These are phyloP conservation scores for Ceriops zippeliana DNA, from an alignment of 345 rosid genomes.

Conservation along the genomic window DNA sequence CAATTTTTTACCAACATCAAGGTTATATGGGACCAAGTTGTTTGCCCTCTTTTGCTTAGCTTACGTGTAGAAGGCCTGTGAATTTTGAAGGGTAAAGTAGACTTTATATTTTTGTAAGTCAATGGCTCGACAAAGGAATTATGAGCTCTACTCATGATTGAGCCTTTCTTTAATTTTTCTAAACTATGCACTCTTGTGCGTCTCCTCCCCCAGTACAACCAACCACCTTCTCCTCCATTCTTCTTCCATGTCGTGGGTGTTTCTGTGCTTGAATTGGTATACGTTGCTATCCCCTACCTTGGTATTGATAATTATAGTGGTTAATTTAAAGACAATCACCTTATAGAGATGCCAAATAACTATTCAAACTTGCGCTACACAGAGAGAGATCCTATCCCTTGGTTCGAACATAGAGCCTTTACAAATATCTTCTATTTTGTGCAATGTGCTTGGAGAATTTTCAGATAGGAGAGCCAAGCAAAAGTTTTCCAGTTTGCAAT, in stretches of 20 bases:
- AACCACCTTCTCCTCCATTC: neutral
- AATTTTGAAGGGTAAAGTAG: neutral
- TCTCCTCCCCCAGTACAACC: neutral
- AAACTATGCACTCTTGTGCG: slow-evolving; percentile 4
- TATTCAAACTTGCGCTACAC: slow-evolving; percentile 16
- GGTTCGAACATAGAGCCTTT: slow-evolving; percentile 14
- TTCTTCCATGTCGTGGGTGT: slow-evolving; percentile 6
- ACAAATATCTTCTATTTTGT: neutral
- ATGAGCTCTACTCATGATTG: neutral
- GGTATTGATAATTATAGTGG: slow-evolving; percentile 5
- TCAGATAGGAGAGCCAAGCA: slow-evolving; percentile 21
- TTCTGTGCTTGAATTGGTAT: slow-evolving; percentile 13
- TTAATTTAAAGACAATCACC: neutral
- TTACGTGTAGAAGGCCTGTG: slow-evolving; percentile 8
- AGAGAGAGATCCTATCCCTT: slow-evolving; percentile 22
- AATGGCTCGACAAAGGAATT: neutral
- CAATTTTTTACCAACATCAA: too few species aligned
- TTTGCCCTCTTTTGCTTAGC: neutral
- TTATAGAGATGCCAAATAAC: neutral
- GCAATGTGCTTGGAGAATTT: slow-evolving; percentile 32
- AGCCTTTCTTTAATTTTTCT: neutral
- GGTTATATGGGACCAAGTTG: neutral
- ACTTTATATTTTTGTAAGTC: neutral
- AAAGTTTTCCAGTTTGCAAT: slow-evolving; percentile 26
- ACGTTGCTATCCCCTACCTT: slow-evolving; percentile 20